Conservation (phyloP, 257 asterid species). For the Verbena officinalis region DNA sequence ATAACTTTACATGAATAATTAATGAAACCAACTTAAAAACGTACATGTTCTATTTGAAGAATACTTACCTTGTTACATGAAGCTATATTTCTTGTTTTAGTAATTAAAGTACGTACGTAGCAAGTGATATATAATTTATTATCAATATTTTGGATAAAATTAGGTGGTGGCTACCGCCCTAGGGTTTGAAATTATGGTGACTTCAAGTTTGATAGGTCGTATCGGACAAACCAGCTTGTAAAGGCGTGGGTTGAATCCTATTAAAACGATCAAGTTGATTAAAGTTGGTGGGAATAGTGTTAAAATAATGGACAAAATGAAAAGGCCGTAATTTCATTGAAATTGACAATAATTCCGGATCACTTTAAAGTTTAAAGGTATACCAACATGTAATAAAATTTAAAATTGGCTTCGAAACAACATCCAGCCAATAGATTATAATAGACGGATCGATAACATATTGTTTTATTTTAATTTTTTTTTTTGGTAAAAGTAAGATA, state of each 20-base stretch:
- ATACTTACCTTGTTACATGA: too few relatives aligned
- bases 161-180: neutral
- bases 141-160: constrained; percentile 25
- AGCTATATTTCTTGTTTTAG: neutral
- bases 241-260: constrained; percentile 14
- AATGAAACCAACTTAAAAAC: too few relatives aligned
- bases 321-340: constrained; percentile 25
- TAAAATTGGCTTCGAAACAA: constrained; percentile 18
- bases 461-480: neutral
- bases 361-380: constrained; percentile 7
- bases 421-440: constrained; percentile 25
- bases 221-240: constrained; percentile 20
- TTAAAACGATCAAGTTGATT: constrained; percentile 38
- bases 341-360: constrained; percentile 29
- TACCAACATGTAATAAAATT: constrained; percentile 10
- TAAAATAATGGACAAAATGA: constrained; percentile 14
- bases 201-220: constrained; percentile 23
- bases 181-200: constrained; percentile 35
- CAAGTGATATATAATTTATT: constrained; percentile 24
- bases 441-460: neutral
- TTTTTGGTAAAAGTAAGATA: neutral
- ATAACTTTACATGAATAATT: too few relatives aligned
- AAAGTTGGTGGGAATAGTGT: constrained; percentile 38
- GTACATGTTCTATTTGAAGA: too few relatives aligned
- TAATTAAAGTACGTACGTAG: too few relatives aligned